phyloP scores from a whole-genome alignment of 257 asterid genomes.

The Solanum stenotomum region DNA sequence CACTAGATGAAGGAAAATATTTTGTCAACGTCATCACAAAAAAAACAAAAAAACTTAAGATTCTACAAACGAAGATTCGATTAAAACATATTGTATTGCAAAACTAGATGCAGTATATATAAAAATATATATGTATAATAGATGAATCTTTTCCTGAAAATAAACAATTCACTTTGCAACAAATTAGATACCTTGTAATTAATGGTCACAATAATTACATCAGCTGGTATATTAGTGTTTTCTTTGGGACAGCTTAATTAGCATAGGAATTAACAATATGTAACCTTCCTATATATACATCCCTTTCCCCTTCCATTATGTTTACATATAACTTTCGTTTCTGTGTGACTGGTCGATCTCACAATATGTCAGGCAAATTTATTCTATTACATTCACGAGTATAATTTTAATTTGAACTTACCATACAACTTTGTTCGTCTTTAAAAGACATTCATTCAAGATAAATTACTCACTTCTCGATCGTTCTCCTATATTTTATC shows the following conservation, averaged over 20 bases:
- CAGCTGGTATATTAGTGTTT: background rate
- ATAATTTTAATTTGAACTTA: background rate
- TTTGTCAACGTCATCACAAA: background rate
- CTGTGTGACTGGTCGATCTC: background rate
- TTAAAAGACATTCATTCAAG: fast-evolving
- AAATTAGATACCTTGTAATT: background rate
- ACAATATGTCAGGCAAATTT: no score
- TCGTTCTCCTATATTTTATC: background rate
- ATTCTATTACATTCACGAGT: fast-evolving
- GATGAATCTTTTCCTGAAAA: background rate
- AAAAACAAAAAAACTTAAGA: background rate
- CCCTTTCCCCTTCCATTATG: background rate
- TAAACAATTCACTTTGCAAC: background rate
- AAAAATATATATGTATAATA: background rate
- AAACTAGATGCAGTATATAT: background rate
- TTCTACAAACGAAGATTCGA: background rate
- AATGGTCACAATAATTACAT: background rate
- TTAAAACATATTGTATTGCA: background rate
- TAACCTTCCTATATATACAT: background rate
- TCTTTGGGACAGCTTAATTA: background rate
- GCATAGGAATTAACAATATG: background rate
- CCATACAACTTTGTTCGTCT: background rate
- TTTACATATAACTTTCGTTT: background rate
- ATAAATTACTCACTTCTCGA: background rate
- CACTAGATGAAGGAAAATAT: background rate